A percentile compares a stretch with the other conserved stretches of the same genome.
Conservation (phyloP, 345 rosid genomes). For the Eucalyptus caleyi region DNA sequence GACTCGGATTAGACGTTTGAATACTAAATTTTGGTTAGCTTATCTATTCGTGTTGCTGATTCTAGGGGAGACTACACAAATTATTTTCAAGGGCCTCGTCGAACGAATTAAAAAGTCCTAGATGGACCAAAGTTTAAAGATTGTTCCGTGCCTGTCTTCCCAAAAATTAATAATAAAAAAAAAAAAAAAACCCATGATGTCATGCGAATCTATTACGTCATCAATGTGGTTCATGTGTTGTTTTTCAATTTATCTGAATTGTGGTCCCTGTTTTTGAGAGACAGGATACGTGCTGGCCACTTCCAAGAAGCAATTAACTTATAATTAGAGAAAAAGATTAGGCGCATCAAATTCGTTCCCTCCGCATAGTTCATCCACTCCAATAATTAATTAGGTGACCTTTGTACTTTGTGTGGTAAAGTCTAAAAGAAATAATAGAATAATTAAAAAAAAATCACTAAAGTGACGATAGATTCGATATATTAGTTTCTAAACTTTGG, state of each 20-base stretch:
- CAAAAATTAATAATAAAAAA: background rate
- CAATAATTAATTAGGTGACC: background rate
- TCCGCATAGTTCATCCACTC: background rate
- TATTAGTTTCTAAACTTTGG: background rate
- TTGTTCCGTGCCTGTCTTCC: background rate
- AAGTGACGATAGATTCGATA: background rate
- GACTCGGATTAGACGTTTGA: rapidly evolving
- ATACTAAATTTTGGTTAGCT: background rate
- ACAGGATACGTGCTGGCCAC: background rate
- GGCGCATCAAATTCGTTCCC: background rate
- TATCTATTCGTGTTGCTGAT: background rate
- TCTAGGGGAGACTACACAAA: background rate
- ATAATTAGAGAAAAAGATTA: background rate
- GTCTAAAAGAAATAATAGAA: background rate
- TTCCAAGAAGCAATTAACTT: background rate
- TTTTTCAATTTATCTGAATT: background rate
- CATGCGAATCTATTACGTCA: background rate
- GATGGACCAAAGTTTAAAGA: background rate
- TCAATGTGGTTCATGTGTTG: background rate
- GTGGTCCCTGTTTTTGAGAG: background rate
- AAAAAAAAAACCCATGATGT: rapidly evolving
- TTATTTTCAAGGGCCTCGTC: background rate
- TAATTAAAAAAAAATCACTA: background rate
- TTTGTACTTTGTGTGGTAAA: background rate
- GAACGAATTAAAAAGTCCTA: background rate